Base-by-base conservation (phyloP, 805 yeast species). In the Yarrowia sp. region DNA sequence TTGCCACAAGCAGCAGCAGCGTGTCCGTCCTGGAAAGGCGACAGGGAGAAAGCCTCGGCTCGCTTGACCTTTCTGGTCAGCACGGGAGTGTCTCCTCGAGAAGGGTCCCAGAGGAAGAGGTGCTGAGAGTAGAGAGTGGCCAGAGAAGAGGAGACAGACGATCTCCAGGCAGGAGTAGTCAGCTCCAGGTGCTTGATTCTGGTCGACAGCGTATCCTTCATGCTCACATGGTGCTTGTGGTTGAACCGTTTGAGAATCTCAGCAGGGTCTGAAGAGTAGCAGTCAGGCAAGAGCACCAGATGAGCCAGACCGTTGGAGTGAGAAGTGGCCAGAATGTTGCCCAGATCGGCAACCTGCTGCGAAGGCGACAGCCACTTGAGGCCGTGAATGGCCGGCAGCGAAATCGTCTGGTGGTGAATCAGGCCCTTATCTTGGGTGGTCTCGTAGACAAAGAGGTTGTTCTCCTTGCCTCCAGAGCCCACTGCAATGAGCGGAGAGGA, bases 231-330 rank as follows among this genome's bases (percentile, higher is more conserved):
- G 69, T 86, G 86, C 60, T 81, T 78, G 76, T 92, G 97, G 74
- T 90, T 90, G 77, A 87, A 92, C 42, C 96, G 78, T 72, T 86
- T 88, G 67, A 88, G 77, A 18, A 92, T 87, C 73, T 86, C 90
- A 0, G 97, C 97, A 1, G 77, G 76, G 65, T 81, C 78, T 28
- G 80, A 80, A 5, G 76, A 77, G 31, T 76, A 73, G 0, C 83
- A 76, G 53, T 80, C 82, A 1, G 96, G 95, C 8, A 91, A 79
- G 15, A 87, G 78, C 3, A 90, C 84, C 66, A 92, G 74, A 74
- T 92, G 90, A 0, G 86, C 90, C 64, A 82, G 77, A 1, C 97
- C 97, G 66, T 84, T 83, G 61, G 81, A 82, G 73, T 91, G 95
- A 10, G 96, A 97, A 0, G 96, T 81, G 4, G 78, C 76, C 1